Evolutionary conservation across 768 basidiomycete species (phyloP).

Genomic region (Phlebiopsis gigantea): DNA sequence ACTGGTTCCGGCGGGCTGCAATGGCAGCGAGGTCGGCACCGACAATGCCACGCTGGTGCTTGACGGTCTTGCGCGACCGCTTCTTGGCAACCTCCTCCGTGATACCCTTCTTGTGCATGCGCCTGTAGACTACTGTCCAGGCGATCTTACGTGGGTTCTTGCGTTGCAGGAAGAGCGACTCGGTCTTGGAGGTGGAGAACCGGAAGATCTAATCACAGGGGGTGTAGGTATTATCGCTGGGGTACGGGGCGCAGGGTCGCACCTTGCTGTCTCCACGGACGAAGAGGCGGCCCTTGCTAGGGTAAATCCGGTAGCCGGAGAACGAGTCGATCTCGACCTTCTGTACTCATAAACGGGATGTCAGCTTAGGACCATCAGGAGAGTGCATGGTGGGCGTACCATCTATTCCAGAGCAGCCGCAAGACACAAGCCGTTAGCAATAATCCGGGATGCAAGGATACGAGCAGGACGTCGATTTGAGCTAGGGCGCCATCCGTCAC

Average conservation of each 20-base stretch:
- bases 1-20: slow-evolving; percentile 90
- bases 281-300: slow-evolving; percentile 92
- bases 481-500: slow-evolving; percentile 14
- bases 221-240: neutral
- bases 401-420: slow-evolving; percentile 12
- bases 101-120: slow-evolving; percentile 99
- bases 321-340: slow-evolving; percentile 99
- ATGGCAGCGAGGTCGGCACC: slow-evolving; percentile 93
- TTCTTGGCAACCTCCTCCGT: slow-evolving; percentile 99
- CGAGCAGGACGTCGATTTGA: slow-evolving; percentile 8
- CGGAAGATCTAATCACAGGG: slow-evolving; percentile 73
- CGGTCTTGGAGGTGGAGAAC: slow-evolving; percentile 87
- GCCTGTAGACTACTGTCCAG: slow-evolving; percentile 91
- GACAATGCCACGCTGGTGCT: slow-evolving; percentile 97
- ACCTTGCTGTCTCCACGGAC: slow-evolving; percentile 97
- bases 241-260: slow-evolving; percentile 18
- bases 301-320: slow-evolving; percentile 97
- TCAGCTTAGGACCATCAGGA: slow-evolving; percentile 10
- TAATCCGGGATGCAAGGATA: neutral
- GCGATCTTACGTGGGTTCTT: slow-evolving; percentile 99
- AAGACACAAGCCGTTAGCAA: neutral
- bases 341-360: slow-evolving; percentile 34
- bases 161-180: slow-evolving; percentile 97
- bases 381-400: slow-evolving; percentile 15
- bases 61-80: slow-evolving; percentile 92